Evolutionary conservation across 2,329 filamentous ascomycete genomes (phyloP).

Genomic region (Saccharata proteae): DNA sequence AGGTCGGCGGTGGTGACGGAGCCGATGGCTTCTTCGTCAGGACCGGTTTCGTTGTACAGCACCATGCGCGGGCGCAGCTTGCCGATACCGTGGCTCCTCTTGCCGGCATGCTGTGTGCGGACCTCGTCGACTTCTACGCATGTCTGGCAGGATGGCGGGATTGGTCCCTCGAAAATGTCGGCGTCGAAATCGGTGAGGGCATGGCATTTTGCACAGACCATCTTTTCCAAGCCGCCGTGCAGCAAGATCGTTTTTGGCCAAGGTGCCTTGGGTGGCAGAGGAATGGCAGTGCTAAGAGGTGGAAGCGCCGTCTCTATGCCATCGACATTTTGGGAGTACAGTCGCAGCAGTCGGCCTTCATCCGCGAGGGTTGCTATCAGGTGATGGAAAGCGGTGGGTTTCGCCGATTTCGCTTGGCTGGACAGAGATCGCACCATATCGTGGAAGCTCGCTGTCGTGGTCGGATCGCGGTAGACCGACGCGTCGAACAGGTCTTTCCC

Average conservation of each 20-base stretch:
- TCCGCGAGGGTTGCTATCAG: conserved; percentile 80
- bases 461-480: conserved; percentile 88
- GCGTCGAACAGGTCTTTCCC: conserved; percentile 96
- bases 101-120: conserved; percentile 63
- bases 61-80: conserved; percentile 85
- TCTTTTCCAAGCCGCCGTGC: conserved; percentile 86
- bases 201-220: conserved; percentile 92
- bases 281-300: conserved; percentile 69
- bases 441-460: conserved; percentile 82
- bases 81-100: conserved; percentile 87
- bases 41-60: conserved; percentile 93
- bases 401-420: conserved; percentile 60
- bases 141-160: conserved; percentile 64
- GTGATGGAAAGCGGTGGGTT: conserved; percentile 85
- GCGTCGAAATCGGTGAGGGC: conserved; percentile 64
- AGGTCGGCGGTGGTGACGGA: conserved; percentile 80
- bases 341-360: conserved; percentile 73
- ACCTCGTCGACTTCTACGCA: conserved; percentile 67
- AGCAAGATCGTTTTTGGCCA: conserved; percentile 93
- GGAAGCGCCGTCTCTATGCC: conserved; percentile 77
- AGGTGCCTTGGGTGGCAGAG: conserved; percentile 70
- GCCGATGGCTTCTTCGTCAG: conserved; percentile 91
- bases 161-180: conserved; percentile 69
- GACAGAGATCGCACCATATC: conserved; percentile 89
- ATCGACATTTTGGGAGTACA: conserved; percentile 97